phyloP scores from a whole-genome alignment of 306 rosid genomes.

The Sesbania bispinosa region DNA sequence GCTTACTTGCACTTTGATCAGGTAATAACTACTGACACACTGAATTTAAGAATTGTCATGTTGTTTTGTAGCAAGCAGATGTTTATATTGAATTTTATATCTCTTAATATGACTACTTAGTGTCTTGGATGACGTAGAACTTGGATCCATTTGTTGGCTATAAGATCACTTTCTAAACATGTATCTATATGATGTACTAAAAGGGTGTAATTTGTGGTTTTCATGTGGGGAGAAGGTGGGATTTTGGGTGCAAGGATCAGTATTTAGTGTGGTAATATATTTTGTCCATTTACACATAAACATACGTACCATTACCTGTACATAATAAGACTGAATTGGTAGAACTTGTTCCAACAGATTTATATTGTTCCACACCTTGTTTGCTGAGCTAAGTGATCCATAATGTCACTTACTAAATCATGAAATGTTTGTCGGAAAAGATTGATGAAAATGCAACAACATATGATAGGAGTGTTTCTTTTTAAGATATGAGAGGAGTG shows the following conservation, averaged over 20 bases:
- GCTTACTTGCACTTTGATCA: slow-evolving; percentile 79
- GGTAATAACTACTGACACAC: slow-evolving; percentile 43
- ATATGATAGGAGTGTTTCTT: not conserved
- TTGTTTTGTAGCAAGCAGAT: not conserved
- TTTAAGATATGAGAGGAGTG: not conserved
- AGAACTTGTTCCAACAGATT: not conserved
- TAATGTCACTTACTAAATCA: not conserved
- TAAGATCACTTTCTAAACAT: too few relatives aligned
- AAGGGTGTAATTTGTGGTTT: not conserved
- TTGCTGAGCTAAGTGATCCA: not conserved
- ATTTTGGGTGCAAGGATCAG: not conserved
- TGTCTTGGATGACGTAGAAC: too few relatives aligned
- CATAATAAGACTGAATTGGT: not conserved
- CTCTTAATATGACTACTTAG: too few relatives aligned
- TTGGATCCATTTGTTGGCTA: too few relatives aligned
- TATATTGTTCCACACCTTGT: not conserved
- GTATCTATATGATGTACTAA: not conserved
- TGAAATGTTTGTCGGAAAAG: not conserved
- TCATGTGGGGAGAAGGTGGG: not conserved
- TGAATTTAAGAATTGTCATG: not conserved
- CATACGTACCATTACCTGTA: not conserved
- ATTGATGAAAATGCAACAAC: not conserved
- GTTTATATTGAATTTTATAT: not conserved
- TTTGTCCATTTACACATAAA: not conserved
- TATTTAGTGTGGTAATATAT: not conserved